Conservation (phyloP, 805 yeast species). For the Scheffersomyces coipomensis region DNA sequence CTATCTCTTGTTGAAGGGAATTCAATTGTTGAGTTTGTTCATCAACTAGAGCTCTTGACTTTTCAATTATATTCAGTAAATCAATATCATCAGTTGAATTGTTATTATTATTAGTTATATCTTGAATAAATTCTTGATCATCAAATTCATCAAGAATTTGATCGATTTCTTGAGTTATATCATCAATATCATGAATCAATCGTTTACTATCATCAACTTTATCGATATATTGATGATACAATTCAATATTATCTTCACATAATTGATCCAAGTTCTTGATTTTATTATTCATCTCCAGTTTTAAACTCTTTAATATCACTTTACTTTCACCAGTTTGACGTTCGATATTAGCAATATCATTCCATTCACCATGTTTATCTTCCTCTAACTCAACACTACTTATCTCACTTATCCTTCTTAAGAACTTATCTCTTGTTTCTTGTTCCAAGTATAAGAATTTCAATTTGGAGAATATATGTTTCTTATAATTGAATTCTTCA, state of each 20-base stretch:
- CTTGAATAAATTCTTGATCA: constrained; percentile 1
- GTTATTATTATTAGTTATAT: not conserved
- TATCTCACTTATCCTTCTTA: constrained; percentile 46
- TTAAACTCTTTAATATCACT: constrained; percentile 20
- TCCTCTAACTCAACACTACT: constrained; percentile 2
- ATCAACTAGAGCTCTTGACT: not conserved
- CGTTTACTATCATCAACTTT: constrained; percentile 24
- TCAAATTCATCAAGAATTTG: not conserved
- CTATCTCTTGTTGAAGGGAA: not conserved
- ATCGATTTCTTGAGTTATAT: constrained; percentile 2
- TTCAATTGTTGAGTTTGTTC: not conserved
- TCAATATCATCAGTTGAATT: not conserved
- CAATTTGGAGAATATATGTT: constrained; percentile 49
- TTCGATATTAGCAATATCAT: constrained; percentile 19
- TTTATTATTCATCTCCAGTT: constrained; percentile 23
- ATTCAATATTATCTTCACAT: constrained; percentile 21
- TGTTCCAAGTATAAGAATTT: constrained; percentile 69
- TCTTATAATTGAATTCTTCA: constrained; percentile 35
- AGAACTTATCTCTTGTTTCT: constrained; percentile 67
- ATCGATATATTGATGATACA: constrained; percentile 20
- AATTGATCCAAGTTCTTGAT: constrained; percentile 26
- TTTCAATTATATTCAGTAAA: not conserved
- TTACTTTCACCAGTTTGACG: constrained; percentile 19
- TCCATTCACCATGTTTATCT: constrained; percentile 6
- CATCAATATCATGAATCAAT: constrained; percentile 19